Conservation (phyloP, 1,284 basidiomycete species). For the Pyrrhoderma lamaoense region DNA sequence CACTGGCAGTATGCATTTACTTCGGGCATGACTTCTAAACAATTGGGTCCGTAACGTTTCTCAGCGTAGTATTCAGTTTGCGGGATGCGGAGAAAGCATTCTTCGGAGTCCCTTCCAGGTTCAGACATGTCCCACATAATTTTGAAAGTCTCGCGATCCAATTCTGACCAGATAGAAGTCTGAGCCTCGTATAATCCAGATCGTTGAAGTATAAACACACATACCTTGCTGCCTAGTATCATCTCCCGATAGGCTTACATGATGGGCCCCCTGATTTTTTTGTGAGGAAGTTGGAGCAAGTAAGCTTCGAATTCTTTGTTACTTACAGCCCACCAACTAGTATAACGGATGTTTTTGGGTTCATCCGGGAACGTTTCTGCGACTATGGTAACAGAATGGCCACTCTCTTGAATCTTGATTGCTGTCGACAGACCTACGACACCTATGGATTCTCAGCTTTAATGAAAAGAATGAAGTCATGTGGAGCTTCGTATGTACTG, state of each 20-base stretch:
- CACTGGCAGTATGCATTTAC: slow-evolving; percentile 32
- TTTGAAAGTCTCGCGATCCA: slow-evolving; percentile 66
- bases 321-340: slow-evolving; percentile 72
- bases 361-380: slow-evolving; percentile 64
- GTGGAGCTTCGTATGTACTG: not conserved
- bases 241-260: slow-evolving; percentile 48
- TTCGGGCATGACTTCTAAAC: slow-evolving; percentile 53
- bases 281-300: not conserved
- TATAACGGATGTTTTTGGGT: slow-evolving; percentile 57
- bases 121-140: slow-evolving; percentile 64
- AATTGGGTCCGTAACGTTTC: slow-evolving; percentile 33
- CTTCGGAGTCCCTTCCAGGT: slow-evolving; percentile 42
- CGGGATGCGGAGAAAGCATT: slow-evolving; percentile 52
- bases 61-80: slow-evolving; percentile 55
- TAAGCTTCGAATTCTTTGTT: no score
- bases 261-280: slow-evolving; percentile 50
- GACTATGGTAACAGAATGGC: slow-evolving; percentile 54
- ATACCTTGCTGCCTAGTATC: slow-evolving; percentile 45
- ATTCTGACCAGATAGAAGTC: slow-evolving; percentile 37
- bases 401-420: slow-evolving; percentile 52
- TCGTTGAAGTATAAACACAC: slow-evolving; percentile 16
- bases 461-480: not conserved
- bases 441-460: slow-evolving; percentile 32
- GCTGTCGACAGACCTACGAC: slow-evolving; percentile 70
- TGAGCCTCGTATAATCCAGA: not conserved